Evolutionary conservation across 352 stramenopile genomes (phyloP), one percentile per base, ranked within the genome.

Genomic region (Globisporangium irregulare): DNA sequence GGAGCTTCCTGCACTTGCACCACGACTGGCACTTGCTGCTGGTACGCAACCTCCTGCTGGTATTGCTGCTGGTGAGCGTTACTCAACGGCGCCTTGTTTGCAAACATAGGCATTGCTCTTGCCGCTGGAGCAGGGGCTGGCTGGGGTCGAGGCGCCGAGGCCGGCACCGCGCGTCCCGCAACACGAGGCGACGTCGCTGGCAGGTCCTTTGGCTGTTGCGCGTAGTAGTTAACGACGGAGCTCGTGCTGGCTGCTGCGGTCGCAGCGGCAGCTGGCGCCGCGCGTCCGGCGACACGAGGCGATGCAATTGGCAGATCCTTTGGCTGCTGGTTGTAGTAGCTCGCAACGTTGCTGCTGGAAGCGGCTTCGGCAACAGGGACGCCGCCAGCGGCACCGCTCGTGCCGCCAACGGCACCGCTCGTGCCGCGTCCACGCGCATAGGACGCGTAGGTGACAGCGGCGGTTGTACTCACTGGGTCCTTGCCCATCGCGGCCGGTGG

Each of bases 271-370:
- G 77, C 77, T 46, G 78, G 78, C 32, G 83, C 76, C 1, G 78
- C 79, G 25, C 79, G 75, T 55, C 79, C 79, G 27, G 75, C 77
- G 15, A 87, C 74, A 25, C 70, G 75, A 15, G 79, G 75, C 18
- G 79, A 87, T 22, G 75, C 73, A 4, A 73, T 77, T 15, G 77
- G 65, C 43, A 77, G 75, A 46, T 73, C 78, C 36, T 82, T 74
- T 50, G 70, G 71, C 50, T 87, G 78, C 51, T 87, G 79, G 38
- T 70, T 84, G 70, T 87, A 87, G 73, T 87, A 87, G 62, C 58
- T 87, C 54, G 77, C 65, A 32, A 79, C 78, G 61, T 73, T 74
- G 22, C 68, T 78, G 7, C 72, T 69, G 27, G 70, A 68, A 20
- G 67, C 32, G n/a, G 18, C 34, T 15, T 20, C 46, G 12, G 9